Percentiles rank a stretch among this genome's conserved stretches.
Evolutionary conservation across 2,329 filamentous ascomycete species (phyloP).

Genomic region (Hypoxylon sp.): DNA sequence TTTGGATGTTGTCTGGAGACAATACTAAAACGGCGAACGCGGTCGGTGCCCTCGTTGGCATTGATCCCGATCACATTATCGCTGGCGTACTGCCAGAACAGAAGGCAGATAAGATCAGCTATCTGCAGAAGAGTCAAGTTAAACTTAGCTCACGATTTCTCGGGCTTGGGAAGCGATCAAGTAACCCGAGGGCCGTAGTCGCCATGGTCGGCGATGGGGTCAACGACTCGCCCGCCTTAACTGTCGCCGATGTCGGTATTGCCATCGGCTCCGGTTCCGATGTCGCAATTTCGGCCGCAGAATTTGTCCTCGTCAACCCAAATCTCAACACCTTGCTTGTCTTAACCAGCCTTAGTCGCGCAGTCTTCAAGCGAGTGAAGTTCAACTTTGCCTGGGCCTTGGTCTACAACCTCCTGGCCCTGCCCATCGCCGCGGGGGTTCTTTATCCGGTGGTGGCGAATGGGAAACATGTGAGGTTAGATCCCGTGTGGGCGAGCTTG

Average conservation of each 20-base stretch:
- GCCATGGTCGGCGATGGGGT: slow-evolving; percentile 25
- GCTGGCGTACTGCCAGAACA: slow-evolving; percentile 20
- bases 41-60: slow-evolving; percentile 15
- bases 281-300: slow-evolving; percentile 18
- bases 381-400: slow-evolving; percentile 88
- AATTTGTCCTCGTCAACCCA: slow-evolving; percentile 20
- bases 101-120: slow-evolving; percentile 26
- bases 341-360: slow-evolving; percentile 67
- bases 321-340: slow-evolving; percentile 21
- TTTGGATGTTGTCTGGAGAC: slow-evolving; percentile 26
- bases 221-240: slow-evolving; percentile 24
- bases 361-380: slow-evolving; percentile 81
- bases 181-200: slow-evolving; percentile 11
- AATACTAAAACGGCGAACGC: slow-evolving; percentile 20
- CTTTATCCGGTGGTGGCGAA: slow-evolving; percentile 42
- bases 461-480: slow-evolving; percentile 72
- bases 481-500: slow-evolving; percentile 85
- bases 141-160: slow-evolving; percentile 2
- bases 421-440: slow-evolving; percentile 81
- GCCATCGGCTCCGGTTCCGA: slow-evolving; percentile 28
- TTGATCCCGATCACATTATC: slow-evolving; percentile 20
- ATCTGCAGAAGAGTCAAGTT: slow-evolving; percentile 16
- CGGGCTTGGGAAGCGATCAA: not conserved
- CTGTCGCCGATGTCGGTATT: slow-evolving; percentile 26
- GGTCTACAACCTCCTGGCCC: slow-evolving; percentile 82